A percentile compares a stretch with the other conserved stretches of the same genome.
Conservation (phyloP, 768 basidiomycete species). For the Lentinula sp. region DNA sequence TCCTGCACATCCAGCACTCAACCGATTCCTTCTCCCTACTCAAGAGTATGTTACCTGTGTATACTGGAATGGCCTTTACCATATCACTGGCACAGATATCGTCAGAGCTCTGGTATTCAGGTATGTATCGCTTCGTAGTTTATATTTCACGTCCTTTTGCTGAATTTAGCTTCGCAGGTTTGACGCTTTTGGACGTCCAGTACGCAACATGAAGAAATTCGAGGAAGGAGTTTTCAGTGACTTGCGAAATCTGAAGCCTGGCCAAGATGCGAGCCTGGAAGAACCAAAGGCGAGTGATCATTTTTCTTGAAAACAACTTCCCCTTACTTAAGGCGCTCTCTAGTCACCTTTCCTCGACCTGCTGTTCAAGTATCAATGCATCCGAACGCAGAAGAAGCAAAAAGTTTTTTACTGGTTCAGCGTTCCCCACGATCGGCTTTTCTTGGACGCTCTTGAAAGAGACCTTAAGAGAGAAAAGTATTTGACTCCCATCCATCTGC, state of each 20-base stretch:
- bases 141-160: neutral
- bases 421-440: slow-evolving; percentile 93
- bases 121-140: slow-evolving; percentile 27
- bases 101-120: slow-evolving; percentile 91
- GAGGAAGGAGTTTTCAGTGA: slow-evolving; percentile 96
- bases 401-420: slow-evolving; percentile 99
- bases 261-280: slow-evolving; percentile 86
- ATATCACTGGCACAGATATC: slow-evolving; percentile 96
- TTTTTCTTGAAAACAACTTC: neutral
- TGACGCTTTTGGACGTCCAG: slow-evolving; percentile 81
- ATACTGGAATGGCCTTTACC: slow-evolving; percentile 85
- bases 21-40: slow-evolving; percentile 82
- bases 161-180: neutral
- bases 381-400: slow-evolving; percentile 97
- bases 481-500: neutral
- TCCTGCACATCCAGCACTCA: slow-evolving; percentile 71
- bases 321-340: neutral
- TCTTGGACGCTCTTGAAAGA: slow-evolving; percentile 93
- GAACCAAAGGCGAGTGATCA: slow-evolving; percentile 78
- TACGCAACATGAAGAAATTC: slow-evolving; percentile 92
- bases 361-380: slow-evolving; percentile 94
- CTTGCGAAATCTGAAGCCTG: slow-evolving; percentile 89
- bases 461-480: slow-evolving; percentile 90
- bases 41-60: slow-evolving; percentile 89
- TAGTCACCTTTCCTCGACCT: slow-evolving; percentile 91